Conservation (phyloP, 345 rosid species). For the Cardiospermum halicacabum region DNA sequence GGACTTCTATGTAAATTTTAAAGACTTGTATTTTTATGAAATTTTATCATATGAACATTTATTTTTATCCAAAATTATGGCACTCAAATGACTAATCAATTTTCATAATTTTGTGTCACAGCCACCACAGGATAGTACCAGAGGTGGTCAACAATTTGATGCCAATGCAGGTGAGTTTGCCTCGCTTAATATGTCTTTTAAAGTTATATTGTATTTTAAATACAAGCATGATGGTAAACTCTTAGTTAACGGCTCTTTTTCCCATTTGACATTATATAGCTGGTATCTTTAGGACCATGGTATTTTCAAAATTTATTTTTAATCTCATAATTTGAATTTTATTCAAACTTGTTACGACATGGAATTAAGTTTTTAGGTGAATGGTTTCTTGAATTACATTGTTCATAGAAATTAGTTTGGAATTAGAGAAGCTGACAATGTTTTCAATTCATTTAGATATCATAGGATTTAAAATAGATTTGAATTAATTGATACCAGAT, state of each 20-base stretch:
- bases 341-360: too few relatives aligned
- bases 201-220: neutral
- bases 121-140: constrained; percentile 13
- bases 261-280: constrained; percentile 16
- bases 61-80: neutral
- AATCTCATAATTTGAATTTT: too few relatives aligned
- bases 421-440: too few relatives aligned
- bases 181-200: neutral
- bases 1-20: neutral
- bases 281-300: too few relatives aligned
- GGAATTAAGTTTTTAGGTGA: too few relatives aligned
- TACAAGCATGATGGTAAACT: neutral
- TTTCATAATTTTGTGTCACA: constrained; percentile 4
- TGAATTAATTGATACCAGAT: too few relatives aligned
- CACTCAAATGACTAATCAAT: neutral
- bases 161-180: constrained; percentile 21
- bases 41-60: constrained; percentile 2
- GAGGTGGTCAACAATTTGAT: neutral
- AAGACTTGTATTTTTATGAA: neutral
- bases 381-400: too few relatives aligned
- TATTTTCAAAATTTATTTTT: too few relatives aligned
- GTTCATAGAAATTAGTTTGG: too few relatives aligned
- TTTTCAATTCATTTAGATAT: too few relatives aligned
- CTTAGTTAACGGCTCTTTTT: constrained; percentile 5
- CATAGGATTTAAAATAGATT: too few relatives aligned